phyloP scores from a whole-genome alignment of 1,284 basidiomycete genomes.

The Stygiomarasmius scandens region DNA sequence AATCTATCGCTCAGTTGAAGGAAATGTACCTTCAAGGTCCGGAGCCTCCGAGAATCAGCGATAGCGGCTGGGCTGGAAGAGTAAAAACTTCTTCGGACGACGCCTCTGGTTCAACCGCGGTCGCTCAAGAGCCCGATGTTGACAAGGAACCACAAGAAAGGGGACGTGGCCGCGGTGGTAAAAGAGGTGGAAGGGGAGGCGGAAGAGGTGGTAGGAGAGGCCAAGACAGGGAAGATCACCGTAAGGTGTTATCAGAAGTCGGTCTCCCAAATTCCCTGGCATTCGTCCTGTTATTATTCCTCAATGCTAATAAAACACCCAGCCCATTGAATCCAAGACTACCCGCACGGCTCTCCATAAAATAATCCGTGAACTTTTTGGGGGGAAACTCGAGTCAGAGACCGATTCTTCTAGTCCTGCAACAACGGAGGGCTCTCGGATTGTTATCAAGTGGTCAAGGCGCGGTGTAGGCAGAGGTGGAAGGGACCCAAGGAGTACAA shows the following conservation, averaged over 20 bases:
- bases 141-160: slow-evolving; percentile 41
- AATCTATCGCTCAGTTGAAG: slow-evolving; percentile 66
- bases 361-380: slow-evolving; percentile 79
- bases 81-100: slow-evolving; percentile 36
- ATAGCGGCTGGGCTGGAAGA: slow-evolving; percentile 68
- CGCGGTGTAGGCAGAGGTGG: slow-evolving; percentile 47
- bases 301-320: slow-evolving; percentile 15
- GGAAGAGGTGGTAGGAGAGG: slow-evolving; percentile 46
- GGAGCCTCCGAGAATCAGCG: slow-evolving; percentile 66
- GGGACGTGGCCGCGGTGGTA: slow-evolving; percentile 45
- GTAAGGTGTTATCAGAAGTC: slow-evolving; percentile 82
- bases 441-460: slow-evolving; percentile 75
- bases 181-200: slow-evolving; percentile 49
- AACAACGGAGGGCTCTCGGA: slow-evolving; percentile 67
- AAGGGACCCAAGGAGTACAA: slow-evolving; percentile 42
- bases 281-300: neutral
- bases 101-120: slow-evolving; percentile 21
- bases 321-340: slow-evolving; percentile 85
- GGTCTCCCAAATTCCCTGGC: slow-evolving; percentile 31
- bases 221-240: slow-evolving; percentile 57
- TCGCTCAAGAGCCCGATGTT: slow-evolving; percentile 28
- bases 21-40: slow-evolving; percentile 77
- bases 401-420: slow-evolving; percentile 56
- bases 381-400: slow-evolving; percentile 83
- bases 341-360: slow-evolving; percentile 84